Conservation (phyloP, 805 yeast genomes). For the Barnettozyma salicaria region DNA sequence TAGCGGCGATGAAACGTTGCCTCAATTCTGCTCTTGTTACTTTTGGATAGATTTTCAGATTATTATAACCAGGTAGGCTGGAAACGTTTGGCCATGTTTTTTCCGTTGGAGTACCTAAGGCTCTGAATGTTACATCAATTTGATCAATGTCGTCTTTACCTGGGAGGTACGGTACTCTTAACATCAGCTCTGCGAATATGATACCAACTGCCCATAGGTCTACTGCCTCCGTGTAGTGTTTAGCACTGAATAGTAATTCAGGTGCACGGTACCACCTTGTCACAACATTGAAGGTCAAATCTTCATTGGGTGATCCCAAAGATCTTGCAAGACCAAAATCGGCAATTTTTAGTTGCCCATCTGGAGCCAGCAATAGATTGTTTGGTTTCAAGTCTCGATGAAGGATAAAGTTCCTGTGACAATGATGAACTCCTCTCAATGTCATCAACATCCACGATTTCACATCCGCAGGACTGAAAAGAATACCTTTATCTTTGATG, state of each 20-base stretch:
- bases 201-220: slow-evolving; percentile 97
- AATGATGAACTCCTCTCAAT: slow-evolving; percentile 88
- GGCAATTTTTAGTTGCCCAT: slow-evolving; percentile 86
- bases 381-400: slow-evolving; percentile 95
- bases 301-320: slow-evolving; percentile 69
- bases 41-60: slow-evolving; percentile 70
- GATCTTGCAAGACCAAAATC: slow-evolving; percentile 96
- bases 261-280: slow-evolving; percentile 99
- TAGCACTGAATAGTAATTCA: slow-evolving; percentile 81
- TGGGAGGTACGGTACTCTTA: slow-evolving; percentile 90
- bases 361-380: slow-evolving; percentile 79
- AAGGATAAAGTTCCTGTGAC: slow-evolving; percentile 84
- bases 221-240: slow-evolving; percentile 81
- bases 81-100: slow-evolving; percentile 87
- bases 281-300: slow-evolving; percentile 87
- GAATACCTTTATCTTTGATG: slow-evolving; percentile 68
- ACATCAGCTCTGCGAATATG: slow-evolving; percentile 93
- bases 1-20: slow-evolving; percentile 84
- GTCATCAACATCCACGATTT: slow-evolving; percentile 96
- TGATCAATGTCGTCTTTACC: slow-evolving; percentile 90
- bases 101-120: slow-evolving; percentile 94
- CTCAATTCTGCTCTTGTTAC: slow-evolving; percentile 78
- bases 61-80: slow-evolving; percentile 67
- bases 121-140: slow-evolving; percentile 87
- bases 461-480: slow-evolving; percentile 81